phyloP scores from a whole-genome alignment of 768 basidiomycete species.

The Rhizopogon vulgaris region DNA sequence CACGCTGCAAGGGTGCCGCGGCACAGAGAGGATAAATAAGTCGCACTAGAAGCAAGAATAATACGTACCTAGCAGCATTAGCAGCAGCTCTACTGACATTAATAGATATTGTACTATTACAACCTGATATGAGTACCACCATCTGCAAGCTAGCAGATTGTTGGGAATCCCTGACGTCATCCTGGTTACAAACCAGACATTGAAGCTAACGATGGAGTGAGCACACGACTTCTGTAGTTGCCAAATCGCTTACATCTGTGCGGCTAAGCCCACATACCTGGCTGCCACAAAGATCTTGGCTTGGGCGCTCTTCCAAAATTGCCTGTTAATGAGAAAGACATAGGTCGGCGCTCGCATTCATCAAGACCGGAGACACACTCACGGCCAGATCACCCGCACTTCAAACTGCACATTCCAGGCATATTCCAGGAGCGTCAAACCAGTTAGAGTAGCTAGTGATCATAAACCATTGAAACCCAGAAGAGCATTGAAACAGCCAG shows the following conservation, averaged over 20 bases:
- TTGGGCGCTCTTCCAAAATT: neutral
- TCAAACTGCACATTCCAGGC: slow-evolving; percentile 3
- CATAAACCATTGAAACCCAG: too few species aligned
- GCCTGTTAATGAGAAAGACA: neutral
- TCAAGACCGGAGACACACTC: neutral
- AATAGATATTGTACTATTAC: slow-evolving; percentile 11
- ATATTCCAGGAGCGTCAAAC: slow-evolving; percentile 13
- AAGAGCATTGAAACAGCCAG: neutral
- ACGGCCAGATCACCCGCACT: slow-evolving; percentile 16
- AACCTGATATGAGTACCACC: slow-evolving; percentile 16
- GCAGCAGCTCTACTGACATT: slow-evolving; percentile 2
- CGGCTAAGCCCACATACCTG: slow-evolving; percentile 11
- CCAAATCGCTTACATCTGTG: slow-evolving; percentile 13
- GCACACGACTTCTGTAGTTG: neutral
- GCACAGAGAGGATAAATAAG: neutral
- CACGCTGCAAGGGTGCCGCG: slow-evolving; percentile 6
- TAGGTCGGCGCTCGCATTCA: neutral
- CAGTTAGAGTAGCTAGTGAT: slow-evolving; percentile 6
- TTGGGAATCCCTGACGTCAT: slow-evolving; percentile 9
- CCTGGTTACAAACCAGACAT: slow-evolving; percentile 14
- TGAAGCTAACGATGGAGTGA: slow-evolving; percentile 10
- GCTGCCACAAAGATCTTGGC: slow-evolving; percentile 7
- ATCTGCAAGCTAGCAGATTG: slow-evolving; percentile 4
- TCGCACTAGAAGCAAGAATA: neutral
- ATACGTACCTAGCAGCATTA: slow-evolving; percentile 18